Percentiles rank a stretch among this genome's conserved stretches.
These are phyloP conservation scores for Ceratobasidium theobromae DNA, from an alignment of 1,284 basidiomycete species.

Conservation along the genomic window DNA sequence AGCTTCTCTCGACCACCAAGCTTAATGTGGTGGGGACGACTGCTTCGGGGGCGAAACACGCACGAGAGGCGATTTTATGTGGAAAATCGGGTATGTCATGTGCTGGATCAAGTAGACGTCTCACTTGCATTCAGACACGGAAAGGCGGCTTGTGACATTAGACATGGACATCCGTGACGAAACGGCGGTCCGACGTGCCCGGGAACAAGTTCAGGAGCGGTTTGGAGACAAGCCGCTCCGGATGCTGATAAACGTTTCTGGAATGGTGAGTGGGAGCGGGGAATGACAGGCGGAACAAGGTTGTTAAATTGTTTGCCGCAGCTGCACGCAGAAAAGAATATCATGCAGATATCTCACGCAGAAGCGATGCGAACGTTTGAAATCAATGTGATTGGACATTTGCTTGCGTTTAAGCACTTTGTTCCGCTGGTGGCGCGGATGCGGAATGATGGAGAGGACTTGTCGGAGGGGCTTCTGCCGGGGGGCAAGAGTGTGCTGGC, in stretches of 20 bases:
- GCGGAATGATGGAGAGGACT: conserved; percentile 30
- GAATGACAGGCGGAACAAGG: too few relatives aligned
- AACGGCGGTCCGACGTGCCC: conserved; percentile 26
- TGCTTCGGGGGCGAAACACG: conserved; percentile 25
- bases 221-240: conserved; percentile 34
- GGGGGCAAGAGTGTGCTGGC: conserved; percentile 29
- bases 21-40: conserved; percentile 34
- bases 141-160: conserved; percentile 29
- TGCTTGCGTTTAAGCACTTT: conserved; percentile 36
- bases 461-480: conserved; percentile 19
- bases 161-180: conserved; percentile 35
- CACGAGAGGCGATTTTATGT: conserved; percentile 30
- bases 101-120: not conserved
- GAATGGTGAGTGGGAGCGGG: conserved; percentile 36
- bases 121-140: not conserved
- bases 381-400: conserved; percentile 36
- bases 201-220: conserved; percentile 28
- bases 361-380: conserved; percentile 31
- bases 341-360: conserved; percentile 29
- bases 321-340: conserved; percentile 36
- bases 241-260: conserved; percentile 34
- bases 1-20: conserved; percentile 31
- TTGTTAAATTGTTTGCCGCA: not conserved
- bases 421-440: conserved; percentile 29
- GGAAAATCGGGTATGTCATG: conserved; percentile 1